phyloP scores from a whole-genome alignment of 805 yeast species.

The Starmerella apis region DNA sequence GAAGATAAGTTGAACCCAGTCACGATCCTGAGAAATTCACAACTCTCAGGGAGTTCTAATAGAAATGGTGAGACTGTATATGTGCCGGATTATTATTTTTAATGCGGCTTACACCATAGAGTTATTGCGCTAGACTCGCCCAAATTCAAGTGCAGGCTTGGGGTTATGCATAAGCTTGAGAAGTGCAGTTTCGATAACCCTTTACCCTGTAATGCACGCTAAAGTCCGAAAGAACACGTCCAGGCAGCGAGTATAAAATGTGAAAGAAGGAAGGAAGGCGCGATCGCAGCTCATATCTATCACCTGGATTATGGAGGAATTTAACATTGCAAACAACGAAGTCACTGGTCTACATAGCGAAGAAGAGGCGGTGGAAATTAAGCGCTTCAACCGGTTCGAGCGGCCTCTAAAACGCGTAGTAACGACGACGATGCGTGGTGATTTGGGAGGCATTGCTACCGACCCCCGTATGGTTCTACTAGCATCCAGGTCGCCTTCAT shows the following conservation, averaged over 20 bases:
- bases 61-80: too few relatives aligned
- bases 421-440: conserved; percentile 9
- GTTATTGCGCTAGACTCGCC: neutral
- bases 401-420: conserved; percentile 4
- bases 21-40: neutral
- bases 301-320: neutral
- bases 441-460: conserved; percentile 19
- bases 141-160: neutral
- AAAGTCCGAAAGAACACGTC: neutral
- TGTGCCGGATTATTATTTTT: too few relatives aligned
- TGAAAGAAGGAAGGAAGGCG: too few relatives aligned
- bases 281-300: too few relatives aligned
- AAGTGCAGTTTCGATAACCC: neutral
- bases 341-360: neutral
- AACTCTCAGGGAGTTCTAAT: too few relatives aligned
- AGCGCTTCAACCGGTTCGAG: conserved; percentile 13
- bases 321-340: neutral
- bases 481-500: conserved; percentile 1
- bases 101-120: too few relatives aligned
- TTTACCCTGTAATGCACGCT: neutral
- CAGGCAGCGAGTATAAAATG: neutral
- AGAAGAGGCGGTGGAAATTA: neutral
- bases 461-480: neutral
- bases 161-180: neutral
- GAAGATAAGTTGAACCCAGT: neutral